Conservation (phyloP, 1,284 basidiomycete species). For the Ceratobasidium sp. region DNA sequence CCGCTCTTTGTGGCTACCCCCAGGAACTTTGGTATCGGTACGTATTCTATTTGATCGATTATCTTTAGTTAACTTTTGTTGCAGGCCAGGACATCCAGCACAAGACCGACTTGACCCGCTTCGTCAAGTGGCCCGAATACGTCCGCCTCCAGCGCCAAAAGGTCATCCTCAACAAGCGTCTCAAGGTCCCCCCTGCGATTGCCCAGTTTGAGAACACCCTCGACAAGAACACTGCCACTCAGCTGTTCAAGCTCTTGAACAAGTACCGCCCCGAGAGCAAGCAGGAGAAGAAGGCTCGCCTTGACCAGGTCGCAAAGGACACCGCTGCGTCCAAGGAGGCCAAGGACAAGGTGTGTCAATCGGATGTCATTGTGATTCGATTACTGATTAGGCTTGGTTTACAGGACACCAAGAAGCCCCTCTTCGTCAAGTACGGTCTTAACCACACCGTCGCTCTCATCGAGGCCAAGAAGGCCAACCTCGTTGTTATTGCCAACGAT, state of each 20-base stretch:
- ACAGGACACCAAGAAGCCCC: slow-evolving; percentile 86
- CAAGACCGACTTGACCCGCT: slow-evolving; percentile 90
- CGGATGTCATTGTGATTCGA: background rate
- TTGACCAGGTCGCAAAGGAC: slow-evolving; percentile 76
- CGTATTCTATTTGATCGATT: slow-evolving; percentile 46
- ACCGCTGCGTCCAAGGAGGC: slow-evolving; percentile 81
- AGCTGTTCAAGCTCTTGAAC: slow-evolving; percentile 97
- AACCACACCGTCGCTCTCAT: slow-evolving; percentile 96
- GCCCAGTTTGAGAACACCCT: slow-evolving; percentile 98
- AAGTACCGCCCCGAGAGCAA: slow-evolving; percentile 95
- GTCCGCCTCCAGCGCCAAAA: slow-evolving; percentile 98
- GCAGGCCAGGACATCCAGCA: slow-evolving; percentile 94
- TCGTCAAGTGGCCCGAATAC: slow-evolving; percentile 99
- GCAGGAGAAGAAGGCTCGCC: slow-evolving; percentile 97
- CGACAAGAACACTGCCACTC: slow-evolving; percentile 99
- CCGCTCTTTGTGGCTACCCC: slow-evolving; percentile 92
- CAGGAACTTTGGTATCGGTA: slow-evolving; percentile 96
- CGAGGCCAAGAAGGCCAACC: slow-evolving; percentile 96
- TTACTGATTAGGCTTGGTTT: slow-evolving; percentile 41
- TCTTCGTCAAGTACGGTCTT: slow-evolving; percentile 95
- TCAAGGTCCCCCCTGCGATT: slow-evolving; percentile 98
- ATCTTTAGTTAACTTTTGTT: slow-evolving; percentile 14
- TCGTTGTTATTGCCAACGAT: slow-evolving; percentile 97
- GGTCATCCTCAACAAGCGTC: slow-evolving; percentile 97
- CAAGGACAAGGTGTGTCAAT: slow-evolving; percentile 61